Evolutionary conservation across 176 grass and related monocot genomes (phyloP).

Genomic region (Lolium perenne): DNA sequence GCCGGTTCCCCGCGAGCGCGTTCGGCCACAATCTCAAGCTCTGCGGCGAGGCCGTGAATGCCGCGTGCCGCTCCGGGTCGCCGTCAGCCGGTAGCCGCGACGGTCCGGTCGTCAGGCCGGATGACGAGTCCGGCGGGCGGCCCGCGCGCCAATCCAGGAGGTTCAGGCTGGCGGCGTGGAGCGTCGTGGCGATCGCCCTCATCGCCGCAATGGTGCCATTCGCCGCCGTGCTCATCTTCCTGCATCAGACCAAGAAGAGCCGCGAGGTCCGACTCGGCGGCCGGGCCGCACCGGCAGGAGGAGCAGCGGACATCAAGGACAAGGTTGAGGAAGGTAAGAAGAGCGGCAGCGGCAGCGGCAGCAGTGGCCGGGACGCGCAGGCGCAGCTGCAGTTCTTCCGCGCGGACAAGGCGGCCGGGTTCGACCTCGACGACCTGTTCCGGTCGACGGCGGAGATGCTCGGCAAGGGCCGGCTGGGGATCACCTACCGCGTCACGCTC

Average conservation of each 20-base stretch:
- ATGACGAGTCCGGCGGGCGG: neutral
- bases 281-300: conserved; percentile 45
- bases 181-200: conserved; percentile 56
- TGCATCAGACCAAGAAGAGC: conserved; percentile 56
- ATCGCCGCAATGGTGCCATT: conserved; percentile 57
- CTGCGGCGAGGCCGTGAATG: conserved; percentile 58
- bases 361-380: conserved; percentile 46
- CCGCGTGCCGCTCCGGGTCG: conserved; percentile 29
- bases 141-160: neutral
- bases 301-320: conserved; percentile 51
- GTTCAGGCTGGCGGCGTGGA: conserved; percentile 48
- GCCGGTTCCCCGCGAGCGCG: conserved; percentile 55
- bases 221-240: conserved; percentile 56
- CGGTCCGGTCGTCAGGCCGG: neutral
- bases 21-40: conserved; percentile 78
- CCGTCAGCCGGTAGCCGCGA: neutral
- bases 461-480: conserved; percentile 78
- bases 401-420: conserved; percentile 45
- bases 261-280: conserved; percentile 54
- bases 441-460: conserved; percentile 78
- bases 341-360: conserved; percentile 47
- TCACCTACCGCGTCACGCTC: conserved; percentile 75
- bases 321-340: conserved; percentile 47
- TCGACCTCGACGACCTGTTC: conserved; percentile 71
- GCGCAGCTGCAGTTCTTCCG: conserved; percentile 68